Evolutionary conservation across 306 rosid species (phyloP).

Genomic region (Elaeagnus macrophylla): DNA sequence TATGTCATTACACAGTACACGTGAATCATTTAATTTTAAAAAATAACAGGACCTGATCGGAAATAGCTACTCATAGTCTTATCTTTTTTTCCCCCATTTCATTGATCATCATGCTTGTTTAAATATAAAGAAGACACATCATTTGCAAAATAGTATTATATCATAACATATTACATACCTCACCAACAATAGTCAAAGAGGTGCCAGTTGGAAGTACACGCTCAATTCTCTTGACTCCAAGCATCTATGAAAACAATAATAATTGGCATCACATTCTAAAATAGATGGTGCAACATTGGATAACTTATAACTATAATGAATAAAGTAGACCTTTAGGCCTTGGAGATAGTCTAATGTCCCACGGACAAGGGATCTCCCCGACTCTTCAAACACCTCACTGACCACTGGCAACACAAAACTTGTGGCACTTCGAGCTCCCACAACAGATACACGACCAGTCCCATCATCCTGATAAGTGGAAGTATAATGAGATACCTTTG

Average conservation of each 20-base stretch:
- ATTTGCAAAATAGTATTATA: too few relatives aligned
- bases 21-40: too few relatives aligned
- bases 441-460: constrained; percentile 59
- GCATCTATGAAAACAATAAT: constrained; percentile 54
- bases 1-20: too few relatives aligned
- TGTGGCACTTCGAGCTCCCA: constrained; percentile 89
- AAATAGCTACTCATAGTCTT: too few relatives aligned
- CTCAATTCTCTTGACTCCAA: constrained; percentile 92
- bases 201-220: constrained; percentile 90
- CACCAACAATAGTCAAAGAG: constrained; percentile 95
- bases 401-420: constrained; percentile 79
- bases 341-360: constrained; percentile 98
- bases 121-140: too few relatives aligned
- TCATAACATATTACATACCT: constrained; percentile 42
- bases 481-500: neutral
- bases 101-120: too few relatives aligned
- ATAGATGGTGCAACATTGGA: neutral
- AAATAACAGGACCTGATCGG: too few relatives aligned
- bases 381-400: constrained; percentile 92
- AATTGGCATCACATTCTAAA: constrained; percentile 7
- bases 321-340: constrained; percentile 74
- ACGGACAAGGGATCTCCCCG: constrained; percentile 89
- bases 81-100: too few relatives aligned
- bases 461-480: constrained; percentile 80
- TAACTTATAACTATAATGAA: constrained; percentile 6